Conservation (phyloP, 176 grass and related monocot genomes). For the Tuctoria greenei region DNA sequence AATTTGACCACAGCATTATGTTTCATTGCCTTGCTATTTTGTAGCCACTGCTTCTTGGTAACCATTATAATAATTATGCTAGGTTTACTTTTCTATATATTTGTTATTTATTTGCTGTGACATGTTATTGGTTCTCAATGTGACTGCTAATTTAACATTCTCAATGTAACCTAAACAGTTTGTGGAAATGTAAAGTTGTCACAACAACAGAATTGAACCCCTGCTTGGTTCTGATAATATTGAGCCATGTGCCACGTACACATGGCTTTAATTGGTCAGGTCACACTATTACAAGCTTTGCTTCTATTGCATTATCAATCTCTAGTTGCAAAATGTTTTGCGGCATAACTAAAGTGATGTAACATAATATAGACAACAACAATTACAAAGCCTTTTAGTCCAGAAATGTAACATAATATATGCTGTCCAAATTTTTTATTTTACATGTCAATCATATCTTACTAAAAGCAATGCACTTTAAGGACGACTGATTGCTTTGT, state of each 20-base stretch:
- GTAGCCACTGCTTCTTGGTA: not conserved
- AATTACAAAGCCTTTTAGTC: not conserved
- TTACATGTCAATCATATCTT: not conserved
- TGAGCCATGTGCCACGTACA: not conserved
- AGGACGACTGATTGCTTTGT: not conserved
- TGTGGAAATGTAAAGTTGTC: not conserved
- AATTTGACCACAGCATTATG: not conserved
- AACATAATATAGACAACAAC: not conserved
- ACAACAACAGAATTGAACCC: not conserved
- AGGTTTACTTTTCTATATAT: not conserved
- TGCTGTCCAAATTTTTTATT: not conserved
- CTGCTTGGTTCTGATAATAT: not conserved
- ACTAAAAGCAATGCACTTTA: not conserved
- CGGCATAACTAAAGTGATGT: not conserved
- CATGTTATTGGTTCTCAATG: not conserved
- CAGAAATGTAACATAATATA: not conserved
- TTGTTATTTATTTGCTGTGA: not conserved
- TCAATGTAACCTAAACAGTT: not conserved
- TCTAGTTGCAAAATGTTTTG: not conserved
- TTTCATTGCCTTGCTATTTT: not conserved
- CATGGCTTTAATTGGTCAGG: not conserved
- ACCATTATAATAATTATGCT: not conserved
- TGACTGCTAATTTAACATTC: not conserved
- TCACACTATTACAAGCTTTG: not conserved
- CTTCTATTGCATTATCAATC: not conserved